Percentiles rank a stretch among this genome's conserved stretches.
phyloP scores from a whole-genome alignment of 2,329 filamentous ascomycete species.

The Magnaporthiopsis rhizophila region DNA sequence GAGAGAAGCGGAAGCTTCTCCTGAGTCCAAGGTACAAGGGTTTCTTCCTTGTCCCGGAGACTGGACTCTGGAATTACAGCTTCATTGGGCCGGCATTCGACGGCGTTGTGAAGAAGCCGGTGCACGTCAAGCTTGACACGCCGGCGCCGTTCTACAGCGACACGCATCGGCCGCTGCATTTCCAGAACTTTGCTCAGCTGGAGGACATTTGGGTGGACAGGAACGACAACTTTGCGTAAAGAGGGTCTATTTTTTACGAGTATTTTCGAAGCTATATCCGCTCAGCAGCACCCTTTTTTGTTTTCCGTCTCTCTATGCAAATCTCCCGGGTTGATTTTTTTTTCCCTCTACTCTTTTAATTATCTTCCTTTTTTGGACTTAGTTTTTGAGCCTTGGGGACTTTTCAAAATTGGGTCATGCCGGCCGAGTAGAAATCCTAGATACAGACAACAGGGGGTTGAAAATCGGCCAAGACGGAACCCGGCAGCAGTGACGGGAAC shows the following conservation, averaged over 20 bases:
- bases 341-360: background rate
- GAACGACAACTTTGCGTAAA: constrained; percentile 86
- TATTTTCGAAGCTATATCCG: background rate
- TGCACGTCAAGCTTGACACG: constrained; percentile 90
- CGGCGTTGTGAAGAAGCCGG: constrained; percentile 79
- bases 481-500: background rate
- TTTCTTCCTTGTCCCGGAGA: constrained; percentile 92
- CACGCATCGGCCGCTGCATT: constrained; percentile 86
- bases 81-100: constrained; percentile 92
- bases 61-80: constrained; percentile 91
- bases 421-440: background rate
- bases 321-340: background rate
- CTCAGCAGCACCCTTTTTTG: background rate
- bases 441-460: background rate
- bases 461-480: background rate
- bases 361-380: background rate
- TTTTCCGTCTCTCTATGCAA: background rate
- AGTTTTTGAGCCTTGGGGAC: background rate
- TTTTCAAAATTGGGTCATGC: background rate
- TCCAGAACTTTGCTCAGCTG: constrained; percentile 93
- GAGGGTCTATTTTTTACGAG: background rate
- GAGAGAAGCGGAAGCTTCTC: constrained; percentile 89
- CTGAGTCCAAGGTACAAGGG: constrained; percentile 90
- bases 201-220: constrained; percentile 96
- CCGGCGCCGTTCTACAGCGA: constrained; percentile 87